Evolutionary conservation across 805 yeast genomes (phyloP), one percentile per base, ranked within the genome.

Genomic region (Metschnikowia baotianmanensis): DNA sequence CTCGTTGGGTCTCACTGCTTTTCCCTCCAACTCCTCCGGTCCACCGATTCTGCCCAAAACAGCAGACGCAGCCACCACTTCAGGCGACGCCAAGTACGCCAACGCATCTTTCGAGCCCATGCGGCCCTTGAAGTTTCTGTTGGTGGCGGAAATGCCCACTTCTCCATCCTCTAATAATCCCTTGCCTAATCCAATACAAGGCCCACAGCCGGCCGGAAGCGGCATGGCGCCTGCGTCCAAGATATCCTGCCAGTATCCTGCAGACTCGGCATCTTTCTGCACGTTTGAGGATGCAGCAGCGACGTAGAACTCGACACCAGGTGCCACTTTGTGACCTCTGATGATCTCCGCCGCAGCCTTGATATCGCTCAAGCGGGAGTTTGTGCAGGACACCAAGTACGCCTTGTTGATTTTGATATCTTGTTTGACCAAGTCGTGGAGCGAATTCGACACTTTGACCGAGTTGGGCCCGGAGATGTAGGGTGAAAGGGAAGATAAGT

Each of bases 131-230:
- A 93, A 93, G 69, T 93, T 93, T 72, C 99, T 82, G 72, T 93
- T 93, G 6, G 99, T 93, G 43, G 99, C 99, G 50, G 96, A 86
- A 56, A 93, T 93, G 50, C 99, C 99, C 44, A 93, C 95, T 65
- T 93, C 98, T 32, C 99, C 99, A 25, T 87, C 91, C 65, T 93
- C 82, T 52, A 93, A 72, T 50, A 93, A 71, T 36, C 99, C 99
- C 21, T 95, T 76, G 41, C 99, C 99, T 41, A 93, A 72, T 26
- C 99, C 99, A 59, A 93, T 93, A 72, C 99, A 93, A 18, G 99
- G 99, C 33, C 99, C 99, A 71, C 99, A 93, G 17, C 99, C 99
- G 12, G 99, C 96, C 16, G 98, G 98, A 53, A 93, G 77, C 25
- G 96, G 87, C 54, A 71, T 86, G 45, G 96, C 95, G 38, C 99